Conservation (phyloP, 495 filamentous ascomycete species). For the Bryoglossum gracile region DNA sequence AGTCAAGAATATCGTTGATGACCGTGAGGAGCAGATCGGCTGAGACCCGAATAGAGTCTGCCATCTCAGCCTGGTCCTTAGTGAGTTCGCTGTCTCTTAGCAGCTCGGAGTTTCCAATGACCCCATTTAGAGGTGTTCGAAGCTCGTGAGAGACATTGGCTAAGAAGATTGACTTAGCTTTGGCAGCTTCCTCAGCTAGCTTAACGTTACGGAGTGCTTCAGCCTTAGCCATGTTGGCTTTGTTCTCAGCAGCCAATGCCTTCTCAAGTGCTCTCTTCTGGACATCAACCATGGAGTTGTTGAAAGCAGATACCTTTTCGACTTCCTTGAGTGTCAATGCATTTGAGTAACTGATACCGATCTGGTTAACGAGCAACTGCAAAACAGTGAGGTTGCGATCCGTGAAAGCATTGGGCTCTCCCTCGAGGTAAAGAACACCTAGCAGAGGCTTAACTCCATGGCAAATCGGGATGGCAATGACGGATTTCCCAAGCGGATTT, state of each 20-base stretch:
- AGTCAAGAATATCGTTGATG: slow-evolving; percentile 93
- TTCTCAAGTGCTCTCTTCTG: slow-evolving; percentile 77
- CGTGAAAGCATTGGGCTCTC: slow-evolving; percentile 76
- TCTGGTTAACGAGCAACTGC: slow-evolving; percentile 81
- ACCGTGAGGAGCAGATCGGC: slow-evolving; percentile 86
- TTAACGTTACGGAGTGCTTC: slow-evolving; percentile 86
- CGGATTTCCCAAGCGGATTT: slow-evolving; percentile 64
- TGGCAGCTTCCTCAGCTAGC: slow-evolving; percentile 83
- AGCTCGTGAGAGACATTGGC: slow-evolving; percentile 88
- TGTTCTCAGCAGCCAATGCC: slow-evolving; percentile 53
- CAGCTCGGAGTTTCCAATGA: slow-evolving; percentile 85
- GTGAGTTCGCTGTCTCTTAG: slow-evolving; percentile 70
- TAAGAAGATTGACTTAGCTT: slow-evolving; percentile 86
- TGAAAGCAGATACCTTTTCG: slow-evolving; percentile 70
- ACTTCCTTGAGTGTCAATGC: slow-evolving; percentile 76
- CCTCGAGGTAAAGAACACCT: slow-evolving; percentile 81
- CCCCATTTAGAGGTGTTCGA: slow-evolving; percentile 79
- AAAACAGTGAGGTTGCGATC: slow-evolving; percentile 81
- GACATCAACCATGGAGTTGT: slow-evolving; percentile 79
- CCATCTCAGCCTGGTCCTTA: slow-evolving; percentile 79
- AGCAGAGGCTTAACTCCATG: slow-evolving; percentile 68
- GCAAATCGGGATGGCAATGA: slow-evolving; percentile 80
- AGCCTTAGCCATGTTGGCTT: slow-evolving; percentile 54
- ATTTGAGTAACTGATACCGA: slow-evolving; percentile 82
- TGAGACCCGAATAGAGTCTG: slow-evolving; percentile 86